A percentile compares a stretch with the other conserved stretches of the same genome.
phyloP scores from a whole-genome alignment of 139 green algal species.

The Raphidocelis subcapitata region DNA sequence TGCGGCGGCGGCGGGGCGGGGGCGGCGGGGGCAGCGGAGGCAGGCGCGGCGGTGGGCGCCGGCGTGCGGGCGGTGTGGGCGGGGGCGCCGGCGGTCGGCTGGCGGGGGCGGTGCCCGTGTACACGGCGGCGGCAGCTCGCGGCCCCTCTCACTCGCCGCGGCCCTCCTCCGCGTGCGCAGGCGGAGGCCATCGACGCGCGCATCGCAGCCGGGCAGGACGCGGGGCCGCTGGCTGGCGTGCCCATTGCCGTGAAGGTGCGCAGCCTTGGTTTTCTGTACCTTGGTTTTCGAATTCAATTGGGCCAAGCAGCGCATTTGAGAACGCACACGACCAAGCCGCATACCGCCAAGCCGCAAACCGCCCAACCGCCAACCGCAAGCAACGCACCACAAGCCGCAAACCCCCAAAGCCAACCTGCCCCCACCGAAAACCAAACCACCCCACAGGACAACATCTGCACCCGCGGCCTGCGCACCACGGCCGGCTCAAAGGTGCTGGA shows the following conservation, averaged over 20 bases:
- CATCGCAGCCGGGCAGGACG: slow-evolving; percentile 33
- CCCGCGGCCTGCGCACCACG: slow-evolving; percentile 78
- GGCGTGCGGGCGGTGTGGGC: no score
- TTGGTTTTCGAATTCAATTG: no score
- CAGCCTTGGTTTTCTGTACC: no score
- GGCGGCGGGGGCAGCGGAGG: no score
- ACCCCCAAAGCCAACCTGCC: no score
- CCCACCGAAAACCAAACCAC: not conserved
- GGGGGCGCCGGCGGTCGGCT: not conserved
- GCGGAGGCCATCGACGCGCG: slow-evolving; percentile 52
- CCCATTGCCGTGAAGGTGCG: slow-evolving; percentile 85
- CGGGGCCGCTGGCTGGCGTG: slow-evolving; percentile 73
- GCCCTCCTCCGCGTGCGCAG: slow-evolving; percentile 42
- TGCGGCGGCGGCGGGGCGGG: not conserved
- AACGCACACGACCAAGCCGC: no score
- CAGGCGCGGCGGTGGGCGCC: no score
- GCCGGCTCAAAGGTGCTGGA: slow-evolving; percentile 80
- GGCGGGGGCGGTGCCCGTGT: not conserved
- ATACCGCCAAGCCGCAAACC: no score
- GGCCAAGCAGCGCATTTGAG: no score
- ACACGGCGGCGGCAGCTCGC: not conserved
- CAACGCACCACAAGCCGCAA: no score
- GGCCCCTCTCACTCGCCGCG: not conserved
- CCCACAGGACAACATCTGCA: slow-evolving; percentile 96
- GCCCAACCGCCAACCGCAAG: no score